These are phyloP conservation scores for Lactifluus subvellereus DNA, from an alignment of 768 basidiomycete genomes.

Conservation along the genomic window DNA sequence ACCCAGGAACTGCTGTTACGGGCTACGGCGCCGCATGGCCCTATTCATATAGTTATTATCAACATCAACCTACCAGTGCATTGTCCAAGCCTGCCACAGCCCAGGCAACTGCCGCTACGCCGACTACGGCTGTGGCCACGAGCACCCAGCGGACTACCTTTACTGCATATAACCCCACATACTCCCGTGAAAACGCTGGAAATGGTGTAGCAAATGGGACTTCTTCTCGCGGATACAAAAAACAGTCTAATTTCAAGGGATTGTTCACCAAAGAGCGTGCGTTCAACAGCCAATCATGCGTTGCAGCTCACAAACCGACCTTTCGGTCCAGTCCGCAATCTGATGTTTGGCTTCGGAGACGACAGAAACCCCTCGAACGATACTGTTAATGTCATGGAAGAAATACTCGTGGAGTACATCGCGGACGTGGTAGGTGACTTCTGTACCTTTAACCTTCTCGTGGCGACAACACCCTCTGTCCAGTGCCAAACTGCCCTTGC, in stretches of 20 bases:
- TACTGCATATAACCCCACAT: slow-evolving; percentile 39
- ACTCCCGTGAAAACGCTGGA: slow-evolving; percentile 44
- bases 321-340: slow-evolving; percentile 53
- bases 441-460: slow-evolving; percentile 9
- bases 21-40: slow-evolving; percentile 61
- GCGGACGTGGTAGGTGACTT: slow-evolving; percentile 69
- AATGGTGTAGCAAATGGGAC: slow-evolving; percentile 37
- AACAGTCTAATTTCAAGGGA: slow-evolving; percentile 65
- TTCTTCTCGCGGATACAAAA: slow-evolving; percentile 46
- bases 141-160: slow-evolving; percentile 25
- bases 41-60: slow-evolving; percentile 57
- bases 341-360: slow-evolving; percentile 95
- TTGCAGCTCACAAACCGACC: neutral
- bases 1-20: slow-evolving; percentile 57
- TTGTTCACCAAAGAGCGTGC: slow-evolving; percentile 76
- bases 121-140: slow-evolving; percentile 22
- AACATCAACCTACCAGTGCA: slow-evolving; percentile 23
- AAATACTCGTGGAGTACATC: slow-evolving; percentile 87
- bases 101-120: slow-evolving; percentile 19
- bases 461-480: neutral
- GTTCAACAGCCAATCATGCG: slow-evolving; percentile 28
- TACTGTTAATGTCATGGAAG: slow-evolving; percentile 88
- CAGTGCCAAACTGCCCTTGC: slow-evolving; percentile 74
- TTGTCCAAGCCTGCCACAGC: slow-evolving; percentile 26
- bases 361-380: slow-evolving; percentile 84